Evolutionary conservation across 352 stramenopile genomes (phyloP).

Genomic region (Pythium rishiriense): DNA sequence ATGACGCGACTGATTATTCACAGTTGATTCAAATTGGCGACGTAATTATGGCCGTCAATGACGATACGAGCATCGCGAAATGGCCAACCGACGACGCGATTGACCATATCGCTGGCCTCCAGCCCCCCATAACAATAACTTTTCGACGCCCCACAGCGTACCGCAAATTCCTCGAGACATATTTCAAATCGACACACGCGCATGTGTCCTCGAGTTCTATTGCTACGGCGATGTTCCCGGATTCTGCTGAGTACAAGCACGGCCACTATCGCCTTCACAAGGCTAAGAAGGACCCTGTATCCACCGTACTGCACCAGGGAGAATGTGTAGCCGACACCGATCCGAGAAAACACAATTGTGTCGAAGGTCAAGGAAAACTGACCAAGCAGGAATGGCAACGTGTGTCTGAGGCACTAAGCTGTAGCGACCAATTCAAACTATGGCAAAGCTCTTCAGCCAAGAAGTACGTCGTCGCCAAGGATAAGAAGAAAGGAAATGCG

Average conservation of each 20-base stretch:
- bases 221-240: slow-evolving; percentile 66
- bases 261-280: slow-evolving; percentile 19
- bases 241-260: slow-evolving; percentile 67
- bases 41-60: slow-evolving; percentile 71
- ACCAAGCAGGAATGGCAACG: slow-evolving; percentile 28
- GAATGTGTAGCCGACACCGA: neutral
- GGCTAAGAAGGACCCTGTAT: slow-evolving; percentile 1
- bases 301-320: neutral
- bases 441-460: slow-evolving; percentile 27
- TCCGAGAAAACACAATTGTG: neutral
- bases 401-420: slow-evolving; percentile 48
- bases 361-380: neutral
- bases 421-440: slow-evolving; percentile 61
- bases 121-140: slow-evolving; percentile 45
- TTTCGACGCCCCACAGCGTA: slow-evolving; percentile 63
- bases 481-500: neutral
- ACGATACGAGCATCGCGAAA: slow-evolving; percentile 40
- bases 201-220: slow-evolving; percentile 49
- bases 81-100: slow-evolving; percentile 60
- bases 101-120: slow-evolving; percentile 47
- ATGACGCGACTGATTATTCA: slow-evolving; percentile 53
- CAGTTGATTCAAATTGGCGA: slow-evolving; percentile 56
- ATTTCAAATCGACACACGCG: slow-evolving; percentile 35
- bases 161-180: slow-evolving; percentile 50
- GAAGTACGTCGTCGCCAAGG: neutral